Base-by-base conservation (phyloP, 2,329 filamentous ascomycete genomes). In the Fusarium nelsonii region DNA sequence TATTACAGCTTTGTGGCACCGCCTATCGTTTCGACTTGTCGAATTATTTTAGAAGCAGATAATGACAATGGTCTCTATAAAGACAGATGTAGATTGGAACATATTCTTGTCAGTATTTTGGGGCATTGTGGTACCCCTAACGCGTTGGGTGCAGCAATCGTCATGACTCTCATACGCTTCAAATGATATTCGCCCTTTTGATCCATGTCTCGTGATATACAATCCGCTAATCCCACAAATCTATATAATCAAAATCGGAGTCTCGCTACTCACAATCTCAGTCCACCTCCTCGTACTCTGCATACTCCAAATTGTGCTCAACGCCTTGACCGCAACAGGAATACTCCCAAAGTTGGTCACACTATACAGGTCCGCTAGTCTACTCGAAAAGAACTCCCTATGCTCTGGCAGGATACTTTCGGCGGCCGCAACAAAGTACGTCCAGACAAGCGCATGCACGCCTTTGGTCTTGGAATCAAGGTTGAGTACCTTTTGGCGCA, bases 401-500 rank as follows among this genome's bases (percentile, higher is more conserved):
- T 82, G 78, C 20, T 74, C 73, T 1, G 76, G 75, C 2, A 77
- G 68, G 0, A 71, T 72, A 39, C 80, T 81, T 56, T 82, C 80
- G 0, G 79, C 80, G 0, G 79, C 79, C 1, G 78, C 80, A 2
- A 82, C 74, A 32, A 82, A 82, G 52, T 77, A 82, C 1, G 78
- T 72, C 81, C 81, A 82, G 0, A 82, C 79, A 1, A 82, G 75
- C 1, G 79, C 77, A 40, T 82, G 80, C 0, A 75, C 73, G 3
- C 80, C 79, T 5, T 75, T 74, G 1, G 72, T 75, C 2, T 72
- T 55, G 1, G 73, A 63, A 7, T 74, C 69, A 7, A 82, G 55
- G 8, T 63, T 63, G 3, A 65, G 33, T 1, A 81, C 74, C 4
- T 78, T 74, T 14, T 71, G 58, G 2, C 75, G 77, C 1, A 82